These are phyloP conservation scores for Eimeria necatrix DNA, from an alignment of 169 alveolate genomes.

Conservation along the genomic window DNA sequence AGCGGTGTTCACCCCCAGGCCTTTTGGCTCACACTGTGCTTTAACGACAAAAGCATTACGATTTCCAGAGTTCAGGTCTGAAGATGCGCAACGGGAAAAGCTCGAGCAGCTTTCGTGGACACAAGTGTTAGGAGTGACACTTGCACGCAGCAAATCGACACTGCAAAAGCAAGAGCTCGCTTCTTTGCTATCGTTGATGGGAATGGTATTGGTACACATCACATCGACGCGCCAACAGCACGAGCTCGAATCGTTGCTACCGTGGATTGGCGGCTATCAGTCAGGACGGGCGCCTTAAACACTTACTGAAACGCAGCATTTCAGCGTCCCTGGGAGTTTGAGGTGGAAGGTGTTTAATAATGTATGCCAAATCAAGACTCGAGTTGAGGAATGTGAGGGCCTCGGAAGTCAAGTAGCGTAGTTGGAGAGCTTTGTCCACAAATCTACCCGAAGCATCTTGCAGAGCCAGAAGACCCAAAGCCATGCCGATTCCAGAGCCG, in stretches of 20 bases:
- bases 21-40: conserved; percentile 53
- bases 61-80: background rate
- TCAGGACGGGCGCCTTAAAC: background rate
- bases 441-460: background rate
- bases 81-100: no score
- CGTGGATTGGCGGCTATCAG: no score
- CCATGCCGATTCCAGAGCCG: conserved; percentile 28
- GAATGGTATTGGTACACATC: no score
- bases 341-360: background rate
- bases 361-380: conserved; percentile 21
- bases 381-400: conserved; percentile 38
- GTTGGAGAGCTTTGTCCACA: conserved; percentile 48
- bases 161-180: no score
- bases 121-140: no score
- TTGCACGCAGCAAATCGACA: no score
- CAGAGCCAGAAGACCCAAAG: conserved; percentile 53
- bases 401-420: conserved; percentile 17
- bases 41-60: conserved; percentile 9
- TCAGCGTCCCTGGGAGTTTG: background rate
- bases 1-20: conserved; percentile 44
- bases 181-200: no score
- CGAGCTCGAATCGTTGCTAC: no score
- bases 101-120: no score
- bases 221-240: no score
- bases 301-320: conserved; percentile 31